Evolutionary conservation across 768 basidiomycete species (phyloP).

Genomic region (Trametes sanguinea): DNA sequence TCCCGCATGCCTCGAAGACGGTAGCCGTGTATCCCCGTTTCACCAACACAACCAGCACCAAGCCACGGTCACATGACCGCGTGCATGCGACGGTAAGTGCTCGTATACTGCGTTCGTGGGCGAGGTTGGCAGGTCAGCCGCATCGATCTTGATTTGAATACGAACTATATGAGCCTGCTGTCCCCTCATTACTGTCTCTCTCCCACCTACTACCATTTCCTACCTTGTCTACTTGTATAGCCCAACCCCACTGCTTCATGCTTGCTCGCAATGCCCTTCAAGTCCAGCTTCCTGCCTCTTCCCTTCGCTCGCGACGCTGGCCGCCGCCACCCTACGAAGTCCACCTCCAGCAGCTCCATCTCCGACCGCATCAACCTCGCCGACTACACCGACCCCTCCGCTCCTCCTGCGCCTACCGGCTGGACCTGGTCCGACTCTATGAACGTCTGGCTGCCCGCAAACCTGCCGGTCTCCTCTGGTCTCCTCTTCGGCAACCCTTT

Average conservation of each 20-base stretch:
- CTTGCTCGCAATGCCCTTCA: background rate
- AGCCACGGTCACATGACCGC: slow-evolving; percentile 1
- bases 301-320: slow-evolving; percentile 5
- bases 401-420: slow-evolving; percentile 3
- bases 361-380: slow-evolving; percentile 4
- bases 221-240: background rate
- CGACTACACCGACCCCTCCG: slow-evolving; percentile 5
- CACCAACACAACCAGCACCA: too few species aligned
- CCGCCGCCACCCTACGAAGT: background rate
- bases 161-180: background rate
- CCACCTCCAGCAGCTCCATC: background rate
- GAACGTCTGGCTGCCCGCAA: slow-evolving; percentile 16
- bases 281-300: background rate
- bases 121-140: slow-evolving; percentile 3
- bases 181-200: background rate
- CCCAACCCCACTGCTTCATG: background rate
- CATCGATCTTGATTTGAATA: background rate
- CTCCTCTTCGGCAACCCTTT: slow-evolving; percentile 5
- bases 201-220: background rate
- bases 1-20: too few species aligned
- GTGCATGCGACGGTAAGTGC: background rate
- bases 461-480: slow-evolving; percentile 5
- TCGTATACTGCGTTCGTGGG: too few species aligned
- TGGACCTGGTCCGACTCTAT: slow-evolving; percentile 18
- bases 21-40: too few species aligned